Conservation (phyloP, 306 rosid species). For the Dryas drummondii region DNA sequence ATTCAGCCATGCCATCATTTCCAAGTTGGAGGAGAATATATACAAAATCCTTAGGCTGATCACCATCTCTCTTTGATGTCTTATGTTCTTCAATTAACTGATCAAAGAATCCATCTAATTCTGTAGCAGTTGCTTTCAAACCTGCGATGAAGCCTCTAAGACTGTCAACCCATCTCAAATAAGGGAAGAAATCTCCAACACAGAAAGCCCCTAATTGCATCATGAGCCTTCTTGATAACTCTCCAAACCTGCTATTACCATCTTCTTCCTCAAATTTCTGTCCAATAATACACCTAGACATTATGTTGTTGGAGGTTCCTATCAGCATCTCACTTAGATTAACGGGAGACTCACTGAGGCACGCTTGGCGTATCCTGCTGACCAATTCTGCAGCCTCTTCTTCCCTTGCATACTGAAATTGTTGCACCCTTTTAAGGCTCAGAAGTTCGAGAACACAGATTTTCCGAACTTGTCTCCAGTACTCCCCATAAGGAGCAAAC, state of each 20-base stretch:
- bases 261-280: constrained; percentile 6
- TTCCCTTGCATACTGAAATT: constrained; percentile 14
- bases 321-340: constrained; percentile 32
- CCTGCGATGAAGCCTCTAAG: constrained; percentile 20
- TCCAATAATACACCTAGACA: constrained; percentile 36
- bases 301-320: constrained; percentile 16
- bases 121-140: constrained; percentile 12
- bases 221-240: constrained; percentile 5
- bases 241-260: constrained; percentile 2
- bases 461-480: constrained; percentile 38
- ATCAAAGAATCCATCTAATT: constrained; percentile 31
- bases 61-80: neutral
- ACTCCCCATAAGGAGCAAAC: constrained; percentile 39
- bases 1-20: neutral
- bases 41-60: constrained; percentile 8
- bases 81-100: constrained; percentile 33
- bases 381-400: constrained; percentile 27
- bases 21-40: constrained; percentile 27
- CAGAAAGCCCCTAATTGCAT: neutral
- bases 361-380: neutral
- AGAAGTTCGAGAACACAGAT: constrained; percentile 36
- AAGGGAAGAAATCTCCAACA: constrained; percentile 41
- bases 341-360: neutral
- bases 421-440: constrained; percentile 34
- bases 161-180: constrained; percentile 41